These are phyloP conservation scores for Pezizomycotina sp. DNA, from an alignment of 2,329 filamentous ascomycete species.

Conservation along the genomic window DNA sequence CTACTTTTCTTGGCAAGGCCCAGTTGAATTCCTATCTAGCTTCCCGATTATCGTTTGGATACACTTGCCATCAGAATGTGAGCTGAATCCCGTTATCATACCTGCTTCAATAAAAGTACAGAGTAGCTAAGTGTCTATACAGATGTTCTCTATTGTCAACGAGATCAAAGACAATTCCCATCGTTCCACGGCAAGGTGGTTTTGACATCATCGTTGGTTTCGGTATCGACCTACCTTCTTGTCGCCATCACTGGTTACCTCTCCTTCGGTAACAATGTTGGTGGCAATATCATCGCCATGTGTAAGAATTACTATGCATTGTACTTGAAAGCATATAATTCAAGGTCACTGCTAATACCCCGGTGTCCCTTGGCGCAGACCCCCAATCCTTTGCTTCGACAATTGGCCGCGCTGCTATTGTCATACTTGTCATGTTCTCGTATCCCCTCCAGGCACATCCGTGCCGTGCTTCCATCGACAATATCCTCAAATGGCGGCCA, in stretches of 20 bases:
- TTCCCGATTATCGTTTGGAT: conserved; percentile 94
- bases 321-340: background rate
- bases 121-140: conserved; percentile 25
- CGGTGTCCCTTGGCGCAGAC: conserved; percentile 32
- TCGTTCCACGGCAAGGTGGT: conserved; percentile 60
- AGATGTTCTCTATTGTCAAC: conserved; percentile 99
- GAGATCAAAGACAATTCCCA: conserved; percentile 79
- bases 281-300: conserved; percentile 87
- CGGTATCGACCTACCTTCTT: conserved; percentile 72
- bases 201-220: conserved; percentile 66
- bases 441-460: conserved; percentile 92
- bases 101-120: background rate
- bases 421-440: conserved; percentile 88
- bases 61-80: conserved; percentile 96
- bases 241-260: conserved; percentile 92
- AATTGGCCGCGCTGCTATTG: conserved; percentile 86
- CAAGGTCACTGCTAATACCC: conserved; percentile 9
- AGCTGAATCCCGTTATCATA: conserved; percentile 24
- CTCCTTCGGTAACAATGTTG: conserved; percentile 78
- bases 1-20: conserved; percentile 60
- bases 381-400: conserved; percentile 64
- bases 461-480: conserved; percentile 85
- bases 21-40: conserved; percentile 62
- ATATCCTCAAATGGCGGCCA: conserved; percentile 84
- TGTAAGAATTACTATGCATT: conserved; percentile 38